phyloP scores from a whole-genome alignment of 805 yeast genomes.

The Starmerella kuoi region DNA sequence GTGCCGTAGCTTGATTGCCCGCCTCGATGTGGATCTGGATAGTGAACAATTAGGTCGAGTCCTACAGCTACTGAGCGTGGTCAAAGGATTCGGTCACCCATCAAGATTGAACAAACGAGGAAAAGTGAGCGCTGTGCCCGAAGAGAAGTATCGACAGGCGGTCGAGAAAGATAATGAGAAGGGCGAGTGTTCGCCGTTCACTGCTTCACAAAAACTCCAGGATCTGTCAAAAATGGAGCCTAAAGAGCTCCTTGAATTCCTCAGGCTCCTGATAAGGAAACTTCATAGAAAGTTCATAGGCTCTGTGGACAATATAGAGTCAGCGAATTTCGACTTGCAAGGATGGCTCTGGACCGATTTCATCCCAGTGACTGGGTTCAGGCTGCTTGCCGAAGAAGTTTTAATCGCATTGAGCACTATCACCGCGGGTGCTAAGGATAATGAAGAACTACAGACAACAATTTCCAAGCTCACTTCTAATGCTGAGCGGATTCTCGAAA shows the following conservation, averaged over 20 bases:
- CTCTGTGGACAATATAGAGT: background rate
- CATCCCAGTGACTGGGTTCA: background rate
- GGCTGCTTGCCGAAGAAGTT: background rate
- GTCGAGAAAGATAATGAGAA: background rate
- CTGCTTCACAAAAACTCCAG: background rate
- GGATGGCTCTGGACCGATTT: background rate
- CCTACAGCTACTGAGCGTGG: constrained; percentile 8
- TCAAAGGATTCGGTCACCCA: constrained; percentile 17
- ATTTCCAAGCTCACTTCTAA: background rate
- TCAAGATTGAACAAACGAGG: constrained; percentile 16
- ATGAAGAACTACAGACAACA: background rate
- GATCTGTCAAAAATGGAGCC: background rate
- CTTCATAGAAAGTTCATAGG: background rate
- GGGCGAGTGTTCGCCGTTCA: background rate
- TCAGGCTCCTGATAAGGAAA: background rate
- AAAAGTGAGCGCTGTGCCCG: background rate
- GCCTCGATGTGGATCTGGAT: constrained; percentile 10
- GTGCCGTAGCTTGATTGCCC: constrained; percentile 1
- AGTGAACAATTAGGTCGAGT: constrained; percentile 5
- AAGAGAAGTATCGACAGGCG: background rate
- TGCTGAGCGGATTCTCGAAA: background rate
- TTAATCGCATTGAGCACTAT: background rate
- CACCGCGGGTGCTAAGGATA: background rate
- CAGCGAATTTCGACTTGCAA: background rate
- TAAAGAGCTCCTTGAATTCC: background rate